Evolutionary conservation across 2,329 filamentous ascomycete species (phyloP).

Genomic region (Raffaelea albimanens): DNA sequence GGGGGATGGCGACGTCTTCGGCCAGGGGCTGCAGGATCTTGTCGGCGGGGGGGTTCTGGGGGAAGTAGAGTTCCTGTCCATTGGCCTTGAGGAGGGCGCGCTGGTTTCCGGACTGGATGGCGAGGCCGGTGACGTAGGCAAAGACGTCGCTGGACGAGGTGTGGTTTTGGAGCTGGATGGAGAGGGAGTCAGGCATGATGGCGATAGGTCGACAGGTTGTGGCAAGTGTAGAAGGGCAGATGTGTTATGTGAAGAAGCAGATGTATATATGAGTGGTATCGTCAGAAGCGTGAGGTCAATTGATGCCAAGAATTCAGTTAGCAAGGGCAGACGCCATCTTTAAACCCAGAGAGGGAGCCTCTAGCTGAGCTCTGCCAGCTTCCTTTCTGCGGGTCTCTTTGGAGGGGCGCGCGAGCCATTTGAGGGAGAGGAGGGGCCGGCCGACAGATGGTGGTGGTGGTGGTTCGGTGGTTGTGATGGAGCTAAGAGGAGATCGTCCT

Average conservation of each 20-base stretch:
- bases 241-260: not conserved
- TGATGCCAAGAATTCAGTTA: too few species aligned
- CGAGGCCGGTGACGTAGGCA: slow-evolving; percentile 57
- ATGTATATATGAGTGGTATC: not conserved
- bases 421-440: too few species aligned
- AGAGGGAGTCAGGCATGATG: slow-evolving; percentile 33
- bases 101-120: slow-evolving; percentile 33
- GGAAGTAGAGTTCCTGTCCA: slow-evolving; percentile 44
- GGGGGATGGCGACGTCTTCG: slow-evolving; percentile 49
- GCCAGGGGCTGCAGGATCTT: slow-evolving; percentile 35
- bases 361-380: too few species aligned
- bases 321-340: too few species aligned
- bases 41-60: slow-evolving; percentile 36
- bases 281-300: too few species aligned
- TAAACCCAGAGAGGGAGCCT: too few species aligned
- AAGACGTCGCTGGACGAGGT: slow-evolving; percentile 44
- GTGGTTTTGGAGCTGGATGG: slow-evolving; percentile 47
- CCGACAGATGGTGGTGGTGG: too few species aligned
- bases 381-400: too few species aligned
- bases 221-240: not conserved
- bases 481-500: too few species aligned
- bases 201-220: not conserved
- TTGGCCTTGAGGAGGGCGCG: slow-evolving; percentile 32
- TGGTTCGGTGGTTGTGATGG: too few species aligned
- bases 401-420: too few species aligned